Conservation (phyloP, 164 flowering plant species). For the Tetrastigma voinierianum region DNA sequence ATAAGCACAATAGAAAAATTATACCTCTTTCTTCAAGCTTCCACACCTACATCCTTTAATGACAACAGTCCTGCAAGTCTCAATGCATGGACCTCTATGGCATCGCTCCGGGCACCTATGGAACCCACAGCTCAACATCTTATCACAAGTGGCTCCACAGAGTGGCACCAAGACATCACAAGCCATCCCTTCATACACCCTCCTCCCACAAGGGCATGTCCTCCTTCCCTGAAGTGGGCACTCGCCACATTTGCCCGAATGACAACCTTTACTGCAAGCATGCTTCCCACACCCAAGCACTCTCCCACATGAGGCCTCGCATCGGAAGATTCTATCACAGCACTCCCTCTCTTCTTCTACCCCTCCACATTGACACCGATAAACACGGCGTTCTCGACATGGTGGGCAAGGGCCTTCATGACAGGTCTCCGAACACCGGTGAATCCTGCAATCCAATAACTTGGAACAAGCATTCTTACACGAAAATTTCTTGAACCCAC, state of each 20-base stretch:
- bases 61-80: conserved; percentile 72
- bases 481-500: conserved; percentile 72
- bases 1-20: not conserved
- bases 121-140: conserved; percentile 61
- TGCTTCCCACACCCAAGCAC: conserved; percentile 74
- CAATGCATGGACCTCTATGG: conserved; percentile 76
- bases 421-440: conserved; percentile 60
- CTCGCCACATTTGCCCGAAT: conserved; percentile 64
- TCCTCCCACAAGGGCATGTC: conserved; percentile 88
- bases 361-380: conserved; percentile 68
- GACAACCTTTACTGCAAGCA: conserved; percentile 74
- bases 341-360: conserved; percentile 64
- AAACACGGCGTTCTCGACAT: conserved; percentile 48
- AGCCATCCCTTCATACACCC: conserved; percentile 60
- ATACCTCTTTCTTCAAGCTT: conserved; percentile 85
- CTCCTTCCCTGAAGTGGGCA: conserved; percentile 82
- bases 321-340: conserved; percentile 56
- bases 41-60: conserved; percentile 84
- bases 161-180: conserved; percentile 69
- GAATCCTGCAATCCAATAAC: conserved; percentile 56
- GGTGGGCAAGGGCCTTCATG: conserved; percentile 80
- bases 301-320: conserved; percentile 53
- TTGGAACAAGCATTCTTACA: conserved; percentile 54
- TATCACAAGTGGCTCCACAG: conserved; percentile 84
- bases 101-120: conserved; percentile 93